phyloP scores from a whole-genome alignment of 139 green algal genomes.

The Gonium pectorale region DNA sequence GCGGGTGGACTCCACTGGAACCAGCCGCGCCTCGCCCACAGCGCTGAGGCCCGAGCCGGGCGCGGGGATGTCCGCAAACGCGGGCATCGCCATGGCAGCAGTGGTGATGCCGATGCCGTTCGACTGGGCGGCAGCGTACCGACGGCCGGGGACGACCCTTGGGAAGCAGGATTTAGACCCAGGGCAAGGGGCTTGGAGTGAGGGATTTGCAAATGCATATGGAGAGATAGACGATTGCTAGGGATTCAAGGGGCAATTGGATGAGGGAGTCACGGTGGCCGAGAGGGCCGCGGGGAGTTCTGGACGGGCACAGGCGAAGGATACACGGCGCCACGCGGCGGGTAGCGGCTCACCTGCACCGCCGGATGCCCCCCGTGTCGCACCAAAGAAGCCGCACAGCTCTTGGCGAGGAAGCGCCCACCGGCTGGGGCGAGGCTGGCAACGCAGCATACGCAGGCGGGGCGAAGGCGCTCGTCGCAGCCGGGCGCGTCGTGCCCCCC shows the following conservation, averaged over 20 bases:
- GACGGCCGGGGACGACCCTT: slow-evolving; percentile 4
- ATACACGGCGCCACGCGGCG: not conserved
- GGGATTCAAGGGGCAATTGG: not conserved
- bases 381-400: slow-evolving; percentile 31
- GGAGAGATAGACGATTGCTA: too few relatives aligned
- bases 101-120: slow-evolving; percentile 43
- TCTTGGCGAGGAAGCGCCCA: too few relatives aligned
- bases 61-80: not conserved
- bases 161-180: too few relatives aligned
- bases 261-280: not conserved
- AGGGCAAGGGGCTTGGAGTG: too few relatives aligned
- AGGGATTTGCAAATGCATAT: too few relatives aligned
- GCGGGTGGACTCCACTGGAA: slow-evolving; percentile 41
- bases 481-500: too few relatives aligned
- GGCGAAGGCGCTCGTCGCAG: too few relatives aligned
- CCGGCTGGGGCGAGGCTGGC: too few relatives aligned
- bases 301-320: not conserved
- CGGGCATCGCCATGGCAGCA: slow-evolving; percentile 59
- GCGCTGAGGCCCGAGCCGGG: slow-evolving; percentile 38
- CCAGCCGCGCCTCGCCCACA: slow-evolving; percentile 59
- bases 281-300: not conserved
- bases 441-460: too few relatives aligned
- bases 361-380: slow-evolving; percentile 28
- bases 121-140: not conserved
- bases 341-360: slow-evolving; percentile 14